phyloP scores from a whole-genome alignment of 1,284 basidiomycete species.

The Trichosporon asahii region DNA sequence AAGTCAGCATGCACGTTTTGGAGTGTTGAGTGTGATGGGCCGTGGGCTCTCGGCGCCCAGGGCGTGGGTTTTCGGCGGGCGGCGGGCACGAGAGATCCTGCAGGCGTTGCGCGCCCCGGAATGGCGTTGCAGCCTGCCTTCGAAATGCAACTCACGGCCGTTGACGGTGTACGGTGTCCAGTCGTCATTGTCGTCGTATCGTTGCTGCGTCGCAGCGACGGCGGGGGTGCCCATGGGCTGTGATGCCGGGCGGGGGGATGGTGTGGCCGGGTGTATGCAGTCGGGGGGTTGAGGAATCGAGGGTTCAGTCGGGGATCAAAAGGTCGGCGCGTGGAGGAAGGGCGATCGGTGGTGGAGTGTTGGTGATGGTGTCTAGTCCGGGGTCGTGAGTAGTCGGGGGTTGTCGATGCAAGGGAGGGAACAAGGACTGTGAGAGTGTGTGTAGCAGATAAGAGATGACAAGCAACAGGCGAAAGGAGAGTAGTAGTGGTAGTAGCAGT shows the following conservation, averaged over 20 bases:
- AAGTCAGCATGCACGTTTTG: background rate
- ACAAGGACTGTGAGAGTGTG: background rate
- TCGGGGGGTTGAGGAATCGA: background rate
- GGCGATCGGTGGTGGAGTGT: background rate
- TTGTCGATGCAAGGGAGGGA: background rate
- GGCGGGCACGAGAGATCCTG: background rate
- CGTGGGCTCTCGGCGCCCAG: background rate
- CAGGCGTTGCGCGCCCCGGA: background rate
- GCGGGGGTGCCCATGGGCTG: conserved; percentile 5
- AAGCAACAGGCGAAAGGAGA: background rate
- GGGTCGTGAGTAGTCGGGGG: background rate
- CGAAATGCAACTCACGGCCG: background rate
- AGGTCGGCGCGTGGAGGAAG: background rate
- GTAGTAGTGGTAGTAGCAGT: background rate
- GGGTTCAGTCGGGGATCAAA: background rate
- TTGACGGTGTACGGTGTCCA: background rate
- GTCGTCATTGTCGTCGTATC: background rate
- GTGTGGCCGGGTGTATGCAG: background rate
- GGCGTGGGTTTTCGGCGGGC: background rate
- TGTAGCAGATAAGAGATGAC: background rate
- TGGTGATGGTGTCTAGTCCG: background rate
- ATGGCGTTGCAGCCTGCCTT: background rate
- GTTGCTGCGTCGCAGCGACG: conserved; percentile 4
- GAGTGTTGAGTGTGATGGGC: background rate
- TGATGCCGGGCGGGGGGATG: background rate